These are phyloP conservation scores for Flaveria robusta DNA, from an alignment of 129 eudicot species.

Conservation along the genomic window DNA sequence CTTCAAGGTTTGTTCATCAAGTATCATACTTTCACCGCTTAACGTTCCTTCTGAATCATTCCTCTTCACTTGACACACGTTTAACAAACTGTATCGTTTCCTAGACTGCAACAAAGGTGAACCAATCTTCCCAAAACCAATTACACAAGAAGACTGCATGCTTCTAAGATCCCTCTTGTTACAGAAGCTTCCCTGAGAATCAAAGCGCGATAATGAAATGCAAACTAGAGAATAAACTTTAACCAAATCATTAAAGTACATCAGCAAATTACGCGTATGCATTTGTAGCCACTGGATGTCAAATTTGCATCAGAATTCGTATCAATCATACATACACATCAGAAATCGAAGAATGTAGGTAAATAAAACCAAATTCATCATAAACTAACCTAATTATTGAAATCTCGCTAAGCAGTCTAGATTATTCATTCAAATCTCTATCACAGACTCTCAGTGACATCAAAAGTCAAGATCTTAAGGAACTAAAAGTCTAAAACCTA, in stretches of 20 bases:
- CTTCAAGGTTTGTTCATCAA: constrained; percentile 68
- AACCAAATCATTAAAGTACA: not conserved
- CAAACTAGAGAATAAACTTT: not conserved
- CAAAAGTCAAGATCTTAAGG: constrained; percentile 5
- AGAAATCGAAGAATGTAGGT: not conserved
- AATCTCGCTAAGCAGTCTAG: not conserved
- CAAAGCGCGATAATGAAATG: not conserved
- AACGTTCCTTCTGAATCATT: constrained; percentile 68
- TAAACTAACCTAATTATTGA: not conserved
- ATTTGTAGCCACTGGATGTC: not conserved
- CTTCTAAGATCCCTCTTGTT: not conserved
- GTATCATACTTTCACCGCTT: constrained; percentile 66
- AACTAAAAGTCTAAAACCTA: not conserved
- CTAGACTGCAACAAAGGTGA: not conserved
- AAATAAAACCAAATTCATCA: no score
- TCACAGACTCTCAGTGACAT: not conserved
- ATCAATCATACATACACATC: not conserved
- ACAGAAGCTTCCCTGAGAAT: constrained; percentile 5
- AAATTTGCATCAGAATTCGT: not conserved
- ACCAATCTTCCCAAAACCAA: constrained; percentile 1
- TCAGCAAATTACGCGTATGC: no score
- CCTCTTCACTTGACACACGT: constrained; percentile 51
- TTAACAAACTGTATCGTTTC: constrained; percentile 5
- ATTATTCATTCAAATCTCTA: not conserved
- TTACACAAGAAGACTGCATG: not conserved